These are phyloP conservation scores for Tetrapisispora taiwanensis DNA, from an alignment of 805 yeast genomes.

Conservation along the genomic window DNA sequence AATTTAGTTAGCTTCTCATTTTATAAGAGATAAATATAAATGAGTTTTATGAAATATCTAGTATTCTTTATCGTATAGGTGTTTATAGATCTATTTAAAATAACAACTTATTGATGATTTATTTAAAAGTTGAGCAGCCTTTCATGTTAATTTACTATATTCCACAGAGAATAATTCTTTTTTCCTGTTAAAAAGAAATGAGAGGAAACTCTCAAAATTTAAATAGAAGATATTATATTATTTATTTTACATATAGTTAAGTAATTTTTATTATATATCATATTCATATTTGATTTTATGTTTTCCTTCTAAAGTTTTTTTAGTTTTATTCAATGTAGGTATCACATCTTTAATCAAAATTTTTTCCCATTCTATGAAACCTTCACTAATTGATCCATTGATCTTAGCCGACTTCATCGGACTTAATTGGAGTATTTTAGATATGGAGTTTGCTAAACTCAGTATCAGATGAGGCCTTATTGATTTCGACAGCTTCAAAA, in stretches of 20 bases:
- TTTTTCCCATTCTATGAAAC: conserved; percentile 27
- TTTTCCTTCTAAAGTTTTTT: conserved; percentile 16
- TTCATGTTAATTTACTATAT: no score
- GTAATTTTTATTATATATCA: conserved; percentile 7
- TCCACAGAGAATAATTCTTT: no score
- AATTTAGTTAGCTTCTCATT: conserved; percentile 2
- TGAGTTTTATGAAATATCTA: conserved; percentile 6
- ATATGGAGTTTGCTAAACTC: conserved; percentile 16
- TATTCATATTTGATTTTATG: conserved; percentile 18
- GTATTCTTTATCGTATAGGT: background rate
- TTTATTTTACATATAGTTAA: no score
- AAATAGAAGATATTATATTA: no score
- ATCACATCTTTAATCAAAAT: conserved; percentile 16
- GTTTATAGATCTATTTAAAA: no score
- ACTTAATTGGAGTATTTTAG: conserved; percentile 12
- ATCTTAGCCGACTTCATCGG: background rate
- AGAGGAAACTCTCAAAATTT: no score
- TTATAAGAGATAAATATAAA: conserved; percentile 2
- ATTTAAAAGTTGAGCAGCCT: background rate
- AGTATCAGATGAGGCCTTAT: conserved; percentile 22
- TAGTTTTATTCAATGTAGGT: conserved; percentile 20
- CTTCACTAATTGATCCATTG: conserved; percentile 3
- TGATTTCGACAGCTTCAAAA: conserved; percentile 21
- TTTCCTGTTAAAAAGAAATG: no score
- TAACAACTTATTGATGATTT: background rate